phyloP scores from a whole-genome alignment of 495 filamentous ascomycete genomes.

The Entonaema liquescens region DNA sequence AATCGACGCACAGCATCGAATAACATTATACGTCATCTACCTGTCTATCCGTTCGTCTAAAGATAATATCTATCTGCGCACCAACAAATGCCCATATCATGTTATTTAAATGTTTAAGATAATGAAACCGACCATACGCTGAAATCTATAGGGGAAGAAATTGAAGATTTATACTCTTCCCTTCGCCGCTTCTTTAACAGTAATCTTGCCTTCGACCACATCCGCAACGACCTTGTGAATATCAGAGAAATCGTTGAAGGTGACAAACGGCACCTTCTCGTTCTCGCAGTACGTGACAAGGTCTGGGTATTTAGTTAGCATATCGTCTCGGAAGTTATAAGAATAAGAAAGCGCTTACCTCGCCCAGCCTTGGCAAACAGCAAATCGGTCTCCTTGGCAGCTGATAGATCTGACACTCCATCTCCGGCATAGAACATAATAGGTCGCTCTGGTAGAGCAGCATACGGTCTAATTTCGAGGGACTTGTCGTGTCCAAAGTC shows the following conservation, averaged over 20 bases:
- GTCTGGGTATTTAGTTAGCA: conserved; percentile 61
- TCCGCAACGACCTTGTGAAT: conserved; percentile 79
- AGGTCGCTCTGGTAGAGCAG: conserved; percentile 75
- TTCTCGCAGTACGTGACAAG: conserved; percentile 82
- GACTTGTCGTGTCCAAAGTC: conserved; percentile 95
- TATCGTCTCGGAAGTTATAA: neutral
- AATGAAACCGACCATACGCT: neutral
- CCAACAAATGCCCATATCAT: neutral
- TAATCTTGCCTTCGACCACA: conserved; percentile 69
- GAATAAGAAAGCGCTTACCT: conserved; percentile 61
- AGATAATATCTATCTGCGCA: conserved; percentile 22
- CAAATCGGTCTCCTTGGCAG: conserved; percentile 86
- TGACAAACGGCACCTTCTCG: conserved; percentile 79
- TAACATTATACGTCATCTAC: conserved; percentile 11
- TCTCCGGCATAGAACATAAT: conserved; percentile 90
- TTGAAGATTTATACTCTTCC: conserved; percentile 35
- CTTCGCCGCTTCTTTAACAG: conserved; percentile 55
- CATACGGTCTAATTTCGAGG: conserved; percentile 83
- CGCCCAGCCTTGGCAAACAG: conserved; percentile 90
- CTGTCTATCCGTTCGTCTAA: conserved; percentile 33
- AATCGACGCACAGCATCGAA: neutral
- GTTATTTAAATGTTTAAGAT: neutral
- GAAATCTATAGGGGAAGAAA: neutral
- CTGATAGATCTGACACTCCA: conserved; percentile 87
- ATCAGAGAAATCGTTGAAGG: conserved; percentile 78